phyloP scores from a whole-genome alignment of 345 rosid species.

The Streptanthus diversifolius region DNA sequence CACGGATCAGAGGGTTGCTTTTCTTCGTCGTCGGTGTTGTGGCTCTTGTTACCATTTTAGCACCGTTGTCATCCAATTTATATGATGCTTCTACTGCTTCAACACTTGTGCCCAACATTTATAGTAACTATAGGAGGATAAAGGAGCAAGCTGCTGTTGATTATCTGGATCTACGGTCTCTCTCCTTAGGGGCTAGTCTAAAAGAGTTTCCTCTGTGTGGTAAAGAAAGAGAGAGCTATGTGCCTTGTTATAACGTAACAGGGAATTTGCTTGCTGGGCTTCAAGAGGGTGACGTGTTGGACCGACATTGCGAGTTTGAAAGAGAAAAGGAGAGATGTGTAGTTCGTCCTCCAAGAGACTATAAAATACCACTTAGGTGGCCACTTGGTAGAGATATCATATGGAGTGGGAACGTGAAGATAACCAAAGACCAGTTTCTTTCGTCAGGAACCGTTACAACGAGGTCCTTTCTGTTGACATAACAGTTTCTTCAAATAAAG shows the following conservation, averaged over 20 bases:
- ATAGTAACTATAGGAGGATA: conserved; percentile 73
- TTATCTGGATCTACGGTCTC: conserved; percentile 68
- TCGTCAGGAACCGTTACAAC: conserved; percentile 96
- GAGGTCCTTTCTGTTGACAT: conserved; percentile 46
- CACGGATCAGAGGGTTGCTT: conserved; percentile 58
- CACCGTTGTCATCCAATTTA: conserved; percentile 56
- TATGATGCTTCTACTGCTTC: conserved; percentile 47
- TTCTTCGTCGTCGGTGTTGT: conserved; percentile 61
- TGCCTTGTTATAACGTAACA: conserved; percentile 86
- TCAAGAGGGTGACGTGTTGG: conserved; percentile 83
- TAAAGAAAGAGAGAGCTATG: conserved; percentile 82
- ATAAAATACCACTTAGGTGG: conserved; percentile 92
- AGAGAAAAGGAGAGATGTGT: conserved; percentile 53
- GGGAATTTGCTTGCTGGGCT: conserved; percentile 69
- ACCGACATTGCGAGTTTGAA: conserved; percentile 79
- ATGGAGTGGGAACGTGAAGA: conserved; percentile 95
- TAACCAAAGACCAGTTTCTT: conserved; percentile 94
- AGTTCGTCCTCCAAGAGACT: conserved; percentile 91
- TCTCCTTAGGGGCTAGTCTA: conserved; percentile 51
- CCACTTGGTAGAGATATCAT: conserved; percentile 93
- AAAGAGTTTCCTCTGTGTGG: conserved; percentile 73
- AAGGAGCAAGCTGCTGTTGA: conserved; percentile 92
- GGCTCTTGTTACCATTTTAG: conserved; percentile 61
- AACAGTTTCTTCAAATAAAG: neutral
- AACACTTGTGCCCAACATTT: conserved; percentile 48